Percentiles rank a stretch among this genome's conserved stretches.
phyloP scores from a whole-genome alignment of 371 early-diverging fungal genomes.

The Syncephalis plumigaleata region DNA sequence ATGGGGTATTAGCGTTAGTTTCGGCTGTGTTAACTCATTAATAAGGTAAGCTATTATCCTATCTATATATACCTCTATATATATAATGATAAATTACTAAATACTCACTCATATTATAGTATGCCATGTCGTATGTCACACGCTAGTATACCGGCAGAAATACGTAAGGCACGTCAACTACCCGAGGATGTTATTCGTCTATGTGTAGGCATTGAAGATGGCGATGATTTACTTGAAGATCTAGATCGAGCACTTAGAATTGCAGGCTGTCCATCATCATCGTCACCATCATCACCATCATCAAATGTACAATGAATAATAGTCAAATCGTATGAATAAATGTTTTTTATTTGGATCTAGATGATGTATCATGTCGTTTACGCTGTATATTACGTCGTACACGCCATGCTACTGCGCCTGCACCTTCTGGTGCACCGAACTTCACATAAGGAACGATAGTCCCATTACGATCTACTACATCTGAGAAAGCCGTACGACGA shows the following conservation, averaged over 20 bases:
- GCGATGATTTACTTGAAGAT: conserved; percentile 80
- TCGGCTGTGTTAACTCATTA: conserved; percentile 92
- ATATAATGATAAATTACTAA: background rate
- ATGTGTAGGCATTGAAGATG: conserved; percentile 95
- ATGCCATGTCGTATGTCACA: conserved; percentile 98
- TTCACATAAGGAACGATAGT: too few relatives aligned
- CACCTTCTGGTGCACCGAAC: too few relatives aligned
- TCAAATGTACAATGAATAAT: too few relatives aligned
- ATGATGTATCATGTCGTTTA: too few relatives aligned
- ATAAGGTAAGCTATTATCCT: conserved; percentile 72
- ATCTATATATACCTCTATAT: too few relatives aligned
- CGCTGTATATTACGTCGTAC: too few relatives aligned
- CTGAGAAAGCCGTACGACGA: too few relatives aligned
- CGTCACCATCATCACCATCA: too few relatives aligned
- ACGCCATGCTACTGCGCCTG: too few relatives aligned
- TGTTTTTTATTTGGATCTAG: too few relatives aligned
- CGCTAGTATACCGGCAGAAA: conserved; percentile 82
- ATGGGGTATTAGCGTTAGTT: conserved; percentile 86
- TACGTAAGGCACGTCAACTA: conserved; percentile 66
- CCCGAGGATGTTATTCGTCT: conserved; percentile 91
- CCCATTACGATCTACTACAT: too few relatives aligned
- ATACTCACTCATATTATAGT: conserved; percentile 18
- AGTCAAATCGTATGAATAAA: too few relatives aligned
- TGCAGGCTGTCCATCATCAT: conserved; percentile 26
- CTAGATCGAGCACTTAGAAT: conserved; percentile 50